Evolutionary conservation across 345 rosid species (phyloP).

Genomic region (Kernera saxatilis): DNA sequence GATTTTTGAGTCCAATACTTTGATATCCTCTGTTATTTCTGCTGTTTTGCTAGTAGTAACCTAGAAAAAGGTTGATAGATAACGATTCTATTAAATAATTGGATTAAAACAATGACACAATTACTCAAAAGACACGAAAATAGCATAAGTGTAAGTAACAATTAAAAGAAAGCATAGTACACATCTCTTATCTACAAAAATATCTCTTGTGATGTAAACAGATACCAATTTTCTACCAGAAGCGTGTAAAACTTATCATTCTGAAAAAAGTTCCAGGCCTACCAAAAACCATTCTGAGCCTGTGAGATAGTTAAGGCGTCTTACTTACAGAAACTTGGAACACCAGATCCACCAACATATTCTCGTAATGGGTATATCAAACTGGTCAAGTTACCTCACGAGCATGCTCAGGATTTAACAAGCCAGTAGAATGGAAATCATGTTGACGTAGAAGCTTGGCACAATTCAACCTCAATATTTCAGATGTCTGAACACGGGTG

Average conservation of each 20-base stretch:
- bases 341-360: constrained; percentile 10
- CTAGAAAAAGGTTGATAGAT: constrained; percentile 33
- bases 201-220: not conserved
- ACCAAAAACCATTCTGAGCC: not conserved
- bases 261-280: not conserved
- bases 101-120: not conserved
- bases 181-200: constrained; percentile 6
- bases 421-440: constrained; percentile 23
- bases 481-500: constrained; percentile 46
- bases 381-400: constrained; percentile 42
- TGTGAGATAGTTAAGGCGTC: not conserved
- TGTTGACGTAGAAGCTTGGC: constrained; percentile 23
- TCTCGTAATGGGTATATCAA: constrained; percentile 15
- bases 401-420: constrained; percentile 24
- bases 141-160: not conserved
- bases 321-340: constrained; percentile 2
- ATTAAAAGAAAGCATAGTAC: not conserved
- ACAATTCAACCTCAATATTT: constrained; percentile 42
- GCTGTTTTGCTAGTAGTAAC: constrained; percentile 33
- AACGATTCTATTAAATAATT: constrained; percentile 11
- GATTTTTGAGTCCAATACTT: constrained; percentile 48
- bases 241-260: constrained; percentile 1
- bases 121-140: not conserved
- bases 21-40: constrained; percentile 43
- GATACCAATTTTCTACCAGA: not conserved